Base-by-base conservation (phyloP, 176 grass and related monocot genomes). In the Carex kokanica region DNA sequence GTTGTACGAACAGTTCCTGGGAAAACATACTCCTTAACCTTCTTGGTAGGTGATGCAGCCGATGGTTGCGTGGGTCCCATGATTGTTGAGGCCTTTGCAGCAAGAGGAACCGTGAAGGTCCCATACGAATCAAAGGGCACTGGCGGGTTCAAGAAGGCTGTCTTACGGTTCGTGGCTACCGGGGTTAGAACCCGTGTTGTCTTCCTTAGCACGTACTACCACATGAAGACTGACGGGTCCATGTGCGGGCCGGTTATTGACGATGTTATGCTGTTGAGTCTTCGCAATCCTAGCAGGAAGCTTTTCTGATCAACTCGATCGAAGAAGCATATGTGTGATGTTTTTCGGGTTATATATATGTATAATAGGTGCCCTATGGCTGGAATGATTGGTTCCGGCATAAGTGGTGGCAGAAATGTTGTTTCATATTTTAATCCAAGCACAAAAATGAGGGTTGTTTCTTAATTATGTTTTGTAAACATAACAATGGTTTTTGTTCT, bases 201-300 rank as follows among this genome's bases (percentile, higher is more conserved):
- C 0, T 98, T 98, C 92, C 84, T 90, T 64, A 93, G 95, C 91
- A 90, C 87, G 0, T 91, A 89, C 87, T 98, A 98, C 61, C 92
- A 95, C 86, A 93, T 86, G 88, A 93, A 90, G 87, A 11, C 67
- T 4, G 95, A 98, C 20, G 95, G 95, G 86, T 86, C 95, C 58
- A 93, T 98, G 56, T 98, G 95, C 25, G 95, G 95, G 0, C 95
- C 89, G 0, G 82, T 98, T 60, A 73, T 95, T 34, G 95, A 98
- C 15, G 90, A 98, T 85, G 90, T 90, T 6, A 78, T 83, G 16
- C 79, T 95, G 65, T 66, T 90, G 57, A 86, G 88, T 2, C 40
- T 94, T 17, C 88, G 82, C 59, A 93, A 87, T 17, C 86, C 74
- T 24, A 78, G 78, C 0, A 72, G 84, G 23, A 86, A 86, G 6